phyloP scores from a whole-genome alignment of 352 stramenopile genomes.

The Phytopythium montanum region DNA sequence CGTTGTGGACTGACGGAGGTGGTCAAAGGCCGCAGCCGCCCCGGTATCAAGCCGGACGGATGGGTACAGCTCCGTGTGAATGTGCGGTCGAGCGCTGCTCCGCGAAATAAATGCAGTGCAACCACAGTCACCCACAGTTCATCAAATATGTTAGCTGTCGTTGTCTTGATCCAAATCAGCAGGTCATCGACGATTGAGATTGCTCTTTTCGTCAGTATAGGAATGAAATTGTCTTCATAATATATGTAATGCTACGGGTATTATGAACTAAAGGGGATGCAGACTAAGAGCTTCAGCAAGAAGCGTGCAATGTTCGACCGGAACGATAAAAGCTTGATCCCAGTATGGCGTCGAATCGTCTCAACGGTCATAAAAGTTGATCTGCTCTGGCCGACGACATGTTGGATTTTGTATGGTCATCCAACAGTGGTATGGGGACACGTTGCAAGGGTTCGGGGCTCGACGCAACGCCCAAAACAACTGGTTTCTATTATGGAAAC shows the following conservation, averaged over 20 bases:
- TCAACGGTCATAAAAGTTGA: too few relatives aligned
- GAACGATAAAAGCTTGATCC: background rate
- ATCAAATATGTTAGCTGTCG: too few relatives aligned
- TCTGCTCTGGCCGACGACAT: background rate
- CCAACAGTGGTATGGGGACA: background rate
- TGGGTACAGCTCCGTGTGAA: background rate
- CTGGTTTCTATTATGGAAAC: slow-evolving; percentile 1
- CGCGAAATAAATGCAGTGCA: background rate
- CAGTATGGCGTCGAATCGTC: background rate
- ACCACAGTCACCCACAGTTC: too few relatives aligned
- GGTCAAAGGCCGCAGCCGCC: background rate
- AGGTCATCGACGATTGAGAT: too few relatives aligned
- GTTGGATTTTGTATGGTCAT: background rate
- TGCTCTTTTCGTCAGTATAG: too few relatives aligned
- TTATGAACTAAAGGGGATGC: too few relatives aligned
- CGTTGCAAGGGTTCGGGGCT: background rate
- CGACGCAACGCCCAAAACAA: background rate
- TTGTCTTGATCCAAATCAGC: too few relatives aligned
- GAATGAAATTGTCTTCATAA: too few relatives aligned
- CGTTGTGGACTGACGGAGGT: background rate
- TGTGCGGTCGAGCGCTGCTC: background rate
- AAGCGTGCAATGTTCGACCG: background rate
- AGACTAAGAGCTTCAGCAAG: too few relatives aligned
- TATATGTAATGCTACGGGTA: too few relatives aligned
- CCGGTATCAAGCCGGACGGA: background rate